Base-by-base conservation (phyloP, 78 protist genomes). In the Polysphondylium violaceum region DNA sequence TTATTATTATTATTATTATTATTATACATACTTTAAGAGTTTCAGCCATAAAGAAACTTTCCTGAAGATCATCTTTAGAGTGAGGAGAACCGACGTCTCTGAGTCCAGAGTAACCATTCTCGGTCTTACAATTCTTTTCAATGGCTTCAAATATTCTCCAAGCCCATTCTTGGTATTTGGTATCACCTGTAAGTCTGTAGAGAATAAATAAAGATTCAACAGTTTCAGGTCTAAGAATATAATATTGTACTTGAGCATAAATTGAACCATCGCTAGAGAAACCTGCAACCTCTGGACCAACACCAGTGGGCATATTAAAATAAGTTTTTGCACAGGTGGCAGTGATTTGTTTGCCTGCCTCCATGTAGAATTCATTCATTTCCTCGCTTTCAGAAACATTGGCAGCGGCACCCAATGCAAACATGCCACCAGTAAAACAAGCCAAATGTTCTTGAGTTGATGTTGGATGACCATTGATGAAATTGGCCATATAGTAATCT, bases 141-240 rank as follows among this genome's bases (percentile, higher is more conserved):
- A 96, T 69, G 44, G 96, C 92, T 65, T 68, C 31, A 85, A 97
- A 97, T 0, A 96, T 74, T 35, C 61, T 53, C 98, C 98, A 96
- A 40, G 95, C 97, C 78, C 88, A 89, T 2, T 95, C 97, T 71
- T 96, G 93, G 58, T 96, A 97, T 25, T 43, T 51, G 17, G n/a
- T 12, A 2, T 96, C 90, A 43, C 89, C 74, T 14, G 98, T 97
- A 29, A 73, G 17, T 23, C 96, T 81, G 25, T 31, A 96, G 31
- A 95, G 8, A 40, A 63, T 29, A n/a, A 96, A 95, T 19, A 94
- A n/a, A 3, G 95, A 43, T 65, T 97, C 99, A 16, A 95, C 69
- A 2, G 97, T 79, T 76, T 97, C 99, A 3, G 99, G 99, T 19
- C 99, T 89, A 9, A 97, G 78, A 21, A 96, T 27, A 77, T 96